A percentile compares a stretch with the other conserved stretches of the same genome.
phyloP scores from a whole-genome alignment of 2,329 filamentous ascomycete species.

The Phoma herbarum region DNA sequence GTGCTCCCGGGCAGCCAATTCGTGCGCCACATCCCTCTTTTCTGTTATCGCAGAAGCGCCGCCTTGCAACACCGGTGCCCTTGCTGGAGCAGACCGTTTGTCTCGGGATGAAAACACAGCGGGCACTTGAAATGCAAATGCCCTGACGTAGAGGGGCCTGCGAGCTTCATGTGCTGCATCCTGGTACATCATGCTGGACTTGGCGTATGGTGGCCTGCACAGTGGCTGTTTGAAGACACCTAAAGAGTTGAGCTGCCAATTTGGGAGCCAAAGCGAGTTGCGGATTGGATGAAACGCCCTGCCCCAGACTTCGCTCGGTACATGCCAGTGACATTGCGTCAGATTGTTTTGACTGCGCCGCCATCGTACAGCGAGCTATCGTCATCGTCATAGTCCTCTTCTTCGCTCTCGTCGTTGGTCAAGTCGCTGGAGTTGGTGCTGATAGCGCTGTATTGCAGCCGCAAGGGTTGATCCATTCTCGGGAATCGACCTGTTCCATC shows the following conservation, averaged over 20 bases:
- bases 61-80: slow-evolving; percentile 15
- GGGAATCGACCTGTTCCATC: slow-evolving; percentile 15
- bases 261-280: slow-evolving; percentile 1
- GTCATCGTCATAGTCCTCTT: slow-evolving; percentile 8
- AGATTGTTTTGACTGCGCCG: slow-evolving; percentile 13
- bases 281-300: slow-evolving; percentile 7
- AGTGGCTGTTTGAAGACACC: slow-evolving; percentile 27
- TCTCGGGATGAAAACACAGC: slow-evolving; percentile 12
- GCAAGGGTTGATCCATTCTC: slow-evolving; percentile 18
- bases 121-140: slow-evolving; percentile 3
- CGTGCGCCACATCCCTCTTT: slow-evolving; percentile 16
- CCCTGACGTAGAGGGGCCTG: slow-evolving; percentile 9
- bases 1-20: slow-evolving; percentile 17
- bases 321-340: slow-evolving; percentile 1
- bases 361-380: slow-evolving; percentile 11
- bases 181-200: slow-evolving; percentile 6
- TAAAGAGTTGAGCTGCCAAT: slow-evolving; percentile 6
- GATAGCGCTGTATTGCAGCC: slow-evolving; percentile 14
- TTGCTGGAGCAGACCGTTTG: slow-evolving; percentile 16
- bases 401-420: slow-evolving; percentile 4
- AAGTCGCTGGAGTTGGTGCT: slow-evolving; percentile 4
- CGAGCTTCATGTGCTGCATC: neutral
- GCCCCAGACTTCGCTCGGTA: slow-evolving; percentile 2
- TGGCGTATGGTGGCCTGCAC: slow-evolving; percentile 21
- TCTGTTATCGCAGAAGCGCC: slow-evolving; percentile 17